These are phyloP conservation scores for Lenwebbia sp. DNA, from an alignment of 345 rosid genomes.

Conservation along the genomic window DNA sequence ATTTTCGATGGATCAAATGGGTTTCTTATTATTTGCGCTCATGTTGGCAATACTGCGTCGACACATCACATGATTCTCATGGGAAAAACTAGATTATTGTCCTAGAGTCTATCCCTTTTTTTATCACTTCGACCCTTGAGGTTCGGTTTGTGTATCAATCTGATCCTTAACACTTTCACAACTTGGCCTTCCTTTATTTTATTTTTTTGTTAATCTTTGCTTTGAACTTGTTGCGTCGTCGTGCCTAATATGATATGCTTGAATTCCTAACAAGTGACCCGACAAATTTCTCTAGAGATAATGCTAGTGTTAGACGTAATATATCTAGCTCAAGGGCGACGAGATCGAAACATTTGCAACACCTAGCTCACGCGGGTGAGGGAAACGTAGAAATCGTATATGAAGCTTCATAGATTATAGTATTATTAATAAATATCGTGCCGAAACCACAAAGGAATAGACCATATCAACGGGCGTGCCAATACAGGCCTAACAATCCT, in stretches of 20 bases:
- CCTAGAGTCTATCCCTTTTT: neutral
- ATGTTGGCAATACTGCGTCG: neutral
- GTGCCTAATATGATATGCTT: neutral
- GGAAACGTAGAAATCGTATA: neutral
- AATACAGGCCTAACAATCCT: neutral
- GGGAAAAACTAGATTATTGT: neutral
- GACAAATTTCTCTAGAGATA: neutral
- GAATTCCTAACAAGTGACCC: neutral
- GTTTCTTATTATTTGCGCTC: neutral
- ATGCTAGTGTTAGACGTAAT: neutral
- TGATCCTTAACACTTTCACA: neutral
- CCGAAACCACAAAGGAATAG: neutral
- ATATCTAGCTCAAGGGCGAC: too few species aligned
- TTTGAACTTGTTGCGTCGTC: neutral
- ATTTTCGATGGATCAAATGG: neutral
- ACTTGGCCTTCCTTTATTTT: neutral
- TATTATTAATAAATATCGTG: neutral
- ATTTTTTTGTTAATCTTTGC: neutral
- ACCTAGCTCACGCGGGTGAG: neutral
- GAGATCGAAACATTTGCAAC: neutral
- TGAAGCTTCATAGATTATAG: neutral
- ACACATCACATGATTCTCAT: neutral
- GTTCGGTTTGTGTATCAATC: neutral
- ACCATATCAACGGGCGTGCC: neutral
- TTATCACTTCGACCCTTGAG: neutral